phyloP scores from a whole-genome alignment of 2,329 filamentous ascomycete species.

The Xylaria sp. region DNA sequence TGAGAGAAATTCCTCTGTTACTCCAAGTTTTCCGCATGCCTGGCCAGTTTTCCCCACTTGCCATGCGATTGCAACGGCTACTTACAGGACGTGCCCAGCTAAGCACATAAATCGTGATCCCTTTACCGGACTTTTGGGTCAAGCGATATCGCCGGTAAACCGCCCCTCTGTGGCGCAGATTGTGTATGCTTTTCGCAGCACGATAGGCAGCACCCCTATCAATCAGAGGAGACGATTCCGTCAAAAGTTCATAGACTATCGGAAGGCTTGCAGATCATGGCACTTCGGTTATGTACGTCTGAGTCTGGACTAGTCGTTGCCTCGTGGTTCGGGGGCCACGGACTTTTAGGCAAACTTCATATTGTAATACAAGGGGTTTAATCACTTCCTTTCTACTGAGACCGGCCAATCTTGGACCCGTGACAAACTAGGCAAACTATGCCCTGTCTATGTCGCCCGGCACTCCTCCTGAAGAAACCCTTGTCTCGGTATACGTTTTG shows the following conservation, averaged over 20 bases:
- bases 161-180: conserved; percentile 9
- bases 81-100: not conserved
- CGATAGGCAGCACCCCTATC: conserved; percentile 13
- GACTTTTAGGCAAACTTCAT: conserved; percentile 1
- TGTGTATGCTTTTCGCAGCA: conserved; percentile 5
- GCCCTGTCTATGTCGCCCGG: not conserved
- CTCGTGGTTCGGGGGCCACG: conserved; percentile 20
- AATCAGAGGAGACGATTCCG: conserved; percentile 9
- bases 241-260: conserved; percentile 2
- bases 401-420: not conserved
- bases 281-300: conserved; percentile 23
- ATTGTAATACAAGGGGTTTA: conserved; percentile 8
- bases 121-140: conserved; percentile 32
- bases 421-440: not conserved
- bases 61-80: conserved; percentile 25
- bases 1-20: conserved; percentile 16
- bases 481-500: not conserved
- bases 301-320: conserved; percentile 3
- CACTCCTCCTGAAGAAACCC: not conserved
- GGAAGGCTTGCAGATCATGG: conserved; percentile 17
- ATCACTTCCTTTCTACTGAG: not conserved
- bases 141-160: conserved; percentile 18
- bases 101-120: conserved; percentile 23
- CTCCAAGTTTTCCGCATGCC: conserved; percentile 7
- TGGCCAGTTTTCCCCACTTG: conserved; percentile 29